phyloP scores from a whole-genome alignment of 306 rosid species.

The Citrullus colocynthis region DNA sequence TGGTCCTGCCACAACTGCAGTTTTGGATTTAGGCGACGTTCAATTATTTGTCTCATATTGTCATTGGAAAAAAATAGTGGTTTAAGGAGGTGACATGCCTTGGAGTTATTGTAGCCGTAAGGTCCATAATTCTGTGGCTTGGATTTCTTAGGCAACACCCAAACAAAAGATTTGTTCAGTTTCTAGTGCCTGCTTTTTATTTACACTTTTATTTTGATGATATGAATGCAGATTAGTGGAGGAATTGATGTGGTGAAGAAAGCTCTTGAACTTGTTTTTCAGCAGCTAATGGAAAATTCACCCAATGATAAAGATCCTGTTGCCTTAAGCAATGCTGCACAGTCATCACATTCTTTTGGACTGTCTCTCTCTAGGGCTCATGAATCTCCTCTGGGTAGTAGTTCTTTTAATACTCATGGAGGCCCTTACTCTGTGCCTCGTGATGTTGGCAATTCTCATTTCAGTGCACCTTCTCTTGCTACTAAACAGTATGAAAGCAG shows the following conservation, averaged over 20 bases:
- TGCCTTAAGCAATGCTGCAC: constrained; percentile 24
- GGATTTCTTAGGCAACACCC: not conserved
- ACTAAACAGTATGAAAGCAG: constrained; percentile 56
- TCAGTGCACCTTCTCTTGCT: constrained; percentile 33
- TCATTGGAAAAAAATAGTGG: not conserved
- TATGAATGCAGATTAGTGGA: constrained; percentile 58
- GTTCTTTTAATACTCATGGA: constrained; percentile 34
- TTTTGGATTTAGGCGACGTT: not conserved
- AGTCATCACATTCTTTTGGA: constrained; percentile 40
- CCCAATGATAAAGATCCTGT: constrained; percentile 42
- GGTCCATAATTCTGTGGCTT: not conserved
- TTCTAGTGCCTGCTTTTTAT: not conserved
- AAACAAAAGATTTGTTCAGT: not conserved
- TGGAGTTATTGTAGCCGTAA: not conserved
- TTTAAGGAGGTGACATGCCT: not conserved
- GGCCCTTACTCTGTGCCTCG: constrained; percentile 30
- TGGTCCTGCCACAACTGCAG: not conserved
- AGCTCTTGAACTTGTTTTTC: constrained; percentile 64
- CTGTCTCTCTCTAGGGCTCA: constrained; percentile 24
- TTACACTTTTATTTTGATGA: not conserved
- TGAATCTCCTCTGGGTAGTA: constrained; percentile 24
- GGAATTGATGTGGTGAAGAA: constrained; percentile 61
- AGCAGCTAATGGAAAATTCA: constrained; percentile 61
- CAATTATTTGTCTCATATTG: not conserved
- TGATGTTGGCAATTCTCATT: constrained; percentile 32